Evolutionary conservation across 2,329 filamentous ascomycete genomes (phyloP).

Genomic region (Penicillium sp.): DNA sequence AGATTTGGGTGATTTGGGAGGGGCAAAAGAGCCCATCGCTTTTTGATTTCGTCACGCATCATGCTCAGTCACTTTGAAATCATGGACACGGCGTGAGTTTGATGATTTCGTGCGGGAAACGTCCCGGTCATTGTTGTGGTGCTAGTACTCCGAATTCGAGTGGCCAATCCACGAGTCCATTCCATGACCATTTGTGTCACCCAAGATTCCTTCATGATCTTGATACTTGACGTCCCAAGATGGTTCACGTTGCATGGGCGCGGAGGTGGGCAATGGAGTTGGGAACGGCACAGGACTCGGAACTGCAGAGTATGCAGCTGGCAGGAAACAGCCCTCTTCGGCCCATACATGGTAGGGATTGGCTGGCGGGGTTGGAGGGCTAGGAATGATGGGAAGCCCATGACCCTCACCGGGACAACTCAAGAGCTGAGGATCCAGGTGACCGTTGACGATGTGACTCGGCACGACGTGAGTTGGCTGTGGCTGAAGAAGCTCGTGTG

Average conservation of each 20-base stretch:
- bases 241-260: conserved; percentile 10
- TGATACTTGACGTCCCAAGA: conserved; percentile 10
- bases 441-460: conserved; percentile 21
- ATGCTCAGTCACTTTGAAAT: no score
- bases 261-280: conserved; percentile 1
- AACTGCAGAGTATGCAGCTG: neutral
- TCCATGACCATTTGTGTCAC: neutral
- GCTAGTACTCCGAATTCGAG: neutral
- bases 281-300: conserved; percentile 10
- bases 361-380: neutral
- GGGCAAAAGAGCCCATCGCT: no score
- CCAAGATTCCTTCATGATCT: conserved; percentile 2
- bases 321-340: conserved; percentile 1
- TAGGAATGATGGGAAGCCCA: conserved; percentile 4
- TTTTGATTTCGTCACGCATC: no score
- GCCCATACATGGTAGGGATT: conserved; percentile 10
- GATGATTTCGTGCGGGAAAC: no score
- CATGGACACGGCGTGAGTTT: no score
- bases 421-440: conserved; percentile 41
- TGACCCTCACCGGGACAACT: conserved; percentile 21
- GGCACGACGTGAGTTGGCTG: conserved; percentile 23
- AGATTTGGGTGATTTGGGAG: neutral
- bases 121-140: no score
- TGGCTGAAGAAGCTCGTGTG: conserved; percentile 40
- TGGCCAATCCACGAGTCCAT: conserved; percentile 7